Evolutionary conservation across 148 eudicot species (phyloP).

Genomic region (Chenopodium suecicum): DNA sequence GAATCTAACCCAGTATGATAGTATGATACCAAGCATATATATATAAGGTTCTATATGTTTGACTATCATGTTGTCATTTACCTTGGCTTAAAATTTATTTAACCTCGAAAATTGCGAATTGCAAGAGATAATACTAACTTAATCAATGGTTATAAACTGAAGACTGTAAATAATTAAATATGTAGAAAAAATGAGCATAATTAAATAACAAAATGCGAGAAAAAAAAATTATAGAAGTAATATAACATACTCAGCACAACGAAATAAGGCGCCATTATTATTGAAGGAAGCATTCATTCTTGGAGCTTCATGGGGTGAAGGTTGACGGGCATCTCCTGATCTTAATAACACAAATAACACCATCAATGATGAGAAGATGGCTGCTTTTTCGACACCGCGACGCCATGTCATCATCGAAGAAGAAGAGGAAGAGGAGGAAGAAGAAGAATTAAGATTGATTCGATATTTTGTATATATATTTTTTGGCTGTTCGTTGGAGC

Average conservation of each 20-base stretch:
- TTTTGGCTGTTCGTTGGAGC: background rate
- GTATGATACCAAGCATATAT: too few species aligned
- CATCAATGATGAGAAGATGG: background rate
- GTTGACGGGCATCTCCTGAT: conserved; percentile 10
- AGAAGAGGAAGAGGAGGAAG: background rate
- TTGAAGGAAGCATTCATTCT: background rate
- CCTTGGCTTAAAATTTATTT: too few species aligned
- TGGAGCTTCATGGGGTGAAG: background rate
- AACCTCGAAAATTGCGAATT: too few species aligned
- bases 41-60: too few species aligned
- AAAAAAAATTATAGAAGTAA: background rate
- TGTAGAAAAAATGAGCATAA: background rate
- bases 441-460: background rate
- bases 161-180: background rate
- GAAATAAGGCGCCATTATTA: conserved; percentile 18
- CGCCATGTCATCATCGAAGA: background rate
- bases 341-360: background rate
- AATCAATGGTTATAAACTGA: too few species aligned
- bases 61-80: too few species aligned
- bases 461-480: background rate
- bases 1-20: too few species aligned
- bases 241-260: conserved; percentile 26
- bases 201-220: background rate
- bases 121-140: too few species aligned
- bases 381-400: background rate